Conservation (phyloP, 371 early-diverging fungal species). For the Rhizopus delemar region DNA sequence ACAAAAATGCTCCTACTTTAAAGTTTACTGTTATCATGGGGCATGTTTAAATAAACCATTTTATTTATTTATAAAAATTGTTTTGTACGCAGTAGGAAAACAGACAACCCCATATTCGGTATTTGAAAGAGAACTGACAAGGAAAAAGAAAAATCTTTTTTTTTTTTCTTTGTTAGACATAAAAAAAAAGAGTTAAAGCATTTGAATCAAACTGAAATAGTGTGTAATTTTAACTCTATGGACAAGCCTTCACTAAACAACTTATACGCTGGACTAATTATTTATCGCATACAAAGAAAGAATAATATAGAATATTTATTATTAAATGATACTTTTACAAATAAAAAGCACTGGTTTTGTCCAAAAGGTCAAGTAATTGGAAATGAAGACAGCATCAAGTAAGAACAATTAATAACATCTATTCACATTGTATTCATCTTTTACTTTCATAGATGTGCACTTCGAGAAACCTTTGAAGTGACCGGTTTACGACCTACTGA, state of each 20-base stretch:
- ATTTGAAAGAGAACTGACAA: neutral
- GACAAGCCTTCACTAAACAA: slow-evolving; percentile 45
- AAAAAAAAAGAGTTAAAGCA: neutral
- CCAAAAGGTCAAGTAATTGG: slow-evolving; percentile 83
- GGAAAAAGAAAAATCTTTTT: neutral
- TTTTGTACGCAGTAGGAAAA: neutral
- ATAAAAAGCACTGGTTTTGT: slow-evolving; percentile 83
- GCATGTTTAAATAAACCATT: slow-evolving; percentile 30
- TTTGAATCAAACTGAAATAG: neutral
- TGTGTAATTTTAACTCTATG: slow-evolving; percentile 28
- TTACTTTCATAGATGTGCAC: slow-evolving; percentile 63
- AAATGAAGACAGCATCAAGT: slow-evolving; percentile 82
- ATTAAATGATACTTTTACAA: slow-evolving; percentile 79
- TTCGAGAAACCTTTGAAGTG: slow-evolving; percentile 75
- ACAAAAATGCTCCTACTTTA: slow-evolving; percentile 22
- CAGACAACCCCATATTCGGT: neutral
- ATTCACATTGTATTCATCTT: neutral
- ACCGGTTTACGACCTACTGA: slow-evolving; percentile 75
- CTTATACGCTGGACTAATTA: slow-evolving; percentile 68
- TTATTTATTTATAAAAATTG: neutral
- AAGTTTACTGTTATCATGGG: slow-evolving; percentile 53
- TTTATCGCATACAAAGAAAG: slow-evolving; percentile 70
- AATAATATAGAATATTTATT: slow-evolving; percentile 76
- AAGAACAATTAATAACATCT: slow-evolving; percentile 31
- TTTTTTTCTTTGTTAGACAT: neutral